These are phyloP conservation scores for Kwoniella bestiolae DNA, from an alignment of 768 basidiomycete genomes.

Conservation along the genomic window DNA sequence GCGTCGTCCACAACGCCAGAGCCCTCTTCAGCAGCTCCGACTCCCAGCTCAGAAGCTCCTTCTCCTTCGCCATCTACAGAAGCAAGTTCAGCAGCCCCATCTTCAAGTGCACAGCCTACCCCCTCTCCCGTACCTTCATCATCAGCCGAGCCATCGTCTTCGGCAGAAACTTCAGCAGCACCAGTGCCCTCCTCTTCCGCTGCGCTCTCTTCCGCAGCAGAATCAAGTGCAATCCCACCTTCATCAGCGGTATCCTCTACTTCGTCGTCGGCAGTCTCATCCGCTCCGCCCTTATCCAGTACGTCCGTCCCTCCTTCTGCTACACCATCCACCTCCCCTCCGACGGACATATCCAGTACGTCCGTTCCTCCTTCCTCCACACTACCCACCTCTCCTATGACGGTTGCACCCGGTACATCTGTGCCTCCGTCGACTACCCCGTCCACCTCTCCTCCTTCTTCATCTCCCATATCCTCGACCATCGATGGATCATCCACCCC, in stretches of 20 bases:
- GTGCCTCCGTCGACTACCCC: too few relatives aligned
- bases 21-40: background rate
- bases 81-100: conserved; percentile 2
- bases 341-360: background rate
- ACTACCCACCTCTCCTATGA: background rate
- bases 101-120: background rate
- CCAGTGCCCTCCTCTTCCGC: background rate
- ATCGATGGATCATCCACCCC: background rate
- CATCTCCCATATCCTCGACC: background rate
- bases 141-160: background rate
- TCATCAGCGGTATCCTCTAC: background rate
- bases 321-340: background rate
- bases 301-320: background rate
- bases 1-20: background rate
- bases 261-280: background rate
- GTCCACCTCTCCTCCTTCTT: background rate
- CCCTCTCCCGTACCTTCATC: background rate
- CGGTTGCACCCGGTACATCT: background rate
- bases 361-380: background rate
- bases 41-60: background rate
- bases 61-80: background rate
- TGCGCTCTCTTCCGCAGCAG: background rate
- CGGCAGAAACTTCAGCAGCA: background rate
- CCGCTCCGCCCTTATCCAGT: background rate
- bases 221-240: background rate